These are phyloP conservation scores for Chaetomium sp. DNA, from an alignment of 2,329 filamentous ascomycete species.

Conservation along the genomic window DNA sequence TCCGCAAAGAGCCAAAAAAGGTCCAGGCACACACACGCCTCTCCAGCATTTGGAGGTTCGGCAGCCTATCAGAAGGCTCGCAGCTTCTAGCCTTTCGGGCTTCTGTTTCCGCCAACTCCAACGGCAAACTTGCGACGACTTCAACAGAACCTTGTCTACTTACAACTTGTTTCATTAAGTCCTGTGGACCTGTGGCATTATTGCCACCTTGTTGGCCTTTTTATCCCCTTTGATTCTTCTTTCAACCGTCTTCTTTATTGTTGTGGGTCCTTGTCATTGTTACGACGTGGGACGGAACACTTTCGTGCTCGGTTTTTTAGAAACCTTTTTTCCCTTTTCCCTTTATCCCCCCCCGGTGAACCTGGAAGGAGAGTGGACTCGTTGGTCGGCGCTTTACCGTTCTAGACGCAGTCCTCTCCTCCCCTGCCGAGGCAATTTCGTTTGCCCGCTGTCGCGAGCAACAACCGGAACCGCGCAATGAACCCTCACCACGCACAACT, in stretches of 20 bases:
- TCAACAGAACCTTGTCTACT: neutral
- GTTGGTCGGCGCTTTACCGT: too few relatives aligned
- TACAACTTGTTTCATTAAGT: neutral
- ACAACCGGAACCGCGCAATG: slow-evolving; percentile 29
- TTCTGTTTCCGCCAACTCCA: neutral
- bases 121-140: neutral
- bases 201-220: slow-evolving; percentile 3
- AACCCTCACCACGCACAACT: slow-evolving; percentile 29
- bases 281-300: too few relatives aligned
- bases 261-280: neutral
- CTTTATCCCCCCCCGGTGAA: too few relatives aligned
- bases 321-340: too few relatives aligned
- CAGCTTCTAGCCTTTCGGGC: neutral
- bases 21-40: neutral
- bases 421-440: neutral
- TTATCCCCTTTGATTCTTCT: too few relatives aligned
- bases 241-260: neutral
- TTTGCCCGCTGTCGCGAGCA: slow-evolving; percentile 9
- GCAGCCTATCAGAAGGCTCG: slow-evolving; percentile 11
- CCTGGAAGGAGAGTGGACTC: too few relatives aligned
- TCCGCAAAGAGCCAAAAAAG: neutral
- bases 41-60: neutral
- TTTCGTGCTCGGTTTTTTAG: too few relatives aligned
- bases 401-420: neutral
- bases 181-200: neutral